These are phyloP conservation scores for Wallemia mellicola DNA, from an alignment of 1,284 basidiomycete species.

Conservation along the genomic window DNA sequence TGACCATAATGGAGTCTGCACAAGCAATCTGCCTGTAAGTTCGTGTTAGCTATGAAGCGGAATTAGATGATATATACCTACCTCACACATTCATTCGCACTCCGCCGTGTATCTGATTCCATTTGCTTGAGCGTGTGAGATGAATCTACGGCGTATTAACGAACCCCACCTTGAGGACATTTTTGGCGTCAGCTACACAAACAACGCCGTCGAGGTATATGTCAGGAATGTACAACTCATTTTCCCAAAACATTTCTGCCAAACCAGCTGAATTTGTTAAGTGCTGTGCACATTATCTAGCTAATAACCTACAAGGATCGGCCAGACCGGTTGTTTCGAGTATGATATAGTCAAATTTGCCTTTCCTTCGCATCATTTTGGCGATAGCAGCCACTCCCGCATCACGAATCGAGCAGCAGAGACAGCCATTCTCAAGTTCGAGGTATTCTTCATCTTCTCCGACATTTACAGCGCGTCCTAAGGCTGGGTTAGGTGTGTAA, in stretches of 20 bases:
- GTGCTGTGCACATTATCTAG: constrained; percentile 25
- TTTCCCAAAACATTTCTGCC: constrained; percentile 66
- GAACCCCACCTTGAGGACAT: constrained; percentile 35
- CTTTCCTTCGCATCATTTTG: constrained; percentile 47
- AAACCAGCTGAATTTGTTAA: constrained; percentile 11
- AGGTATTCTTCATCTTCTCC: constrained; percentile 33
- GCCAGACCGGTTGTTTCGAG: constrained; percentile 79
- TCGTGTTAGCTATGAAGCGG: no score
- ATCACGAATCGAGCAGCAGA: constrained; percentile 84
- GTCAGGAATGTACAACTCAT: constrained; percentile 53
- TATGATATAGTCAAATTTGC: constrained; percentile 67
- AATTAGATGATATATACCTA: no score
- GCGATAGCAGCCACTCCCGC: constrained; percentile 67
- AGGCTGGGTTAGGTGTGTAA: no score
- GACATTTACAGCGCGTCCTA: constrained; percentile 25
- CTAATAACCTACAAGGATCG: constrained; percentile 35
- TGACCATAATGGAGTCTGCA: constrained; percentile 61
- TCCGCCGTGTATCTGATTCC: constrained; percentile 12
- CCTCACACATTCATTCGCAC: constrained; percentile 37
- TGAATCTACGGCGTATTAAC: not conserved
- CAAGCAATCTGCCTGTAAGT: constrained; percentile 72
- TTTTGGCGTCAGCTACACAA: constrained; percentile 64
- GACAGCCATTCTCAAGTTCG: constrained; percentile 66
- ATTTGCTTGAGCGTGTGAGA: constrained; percentile 1
- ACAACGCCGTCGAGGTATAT: constrained; percentile 63